Conservation (phyloP, 345 rosid genomes). For the Bruguiera gymnorhiza region DNA sequence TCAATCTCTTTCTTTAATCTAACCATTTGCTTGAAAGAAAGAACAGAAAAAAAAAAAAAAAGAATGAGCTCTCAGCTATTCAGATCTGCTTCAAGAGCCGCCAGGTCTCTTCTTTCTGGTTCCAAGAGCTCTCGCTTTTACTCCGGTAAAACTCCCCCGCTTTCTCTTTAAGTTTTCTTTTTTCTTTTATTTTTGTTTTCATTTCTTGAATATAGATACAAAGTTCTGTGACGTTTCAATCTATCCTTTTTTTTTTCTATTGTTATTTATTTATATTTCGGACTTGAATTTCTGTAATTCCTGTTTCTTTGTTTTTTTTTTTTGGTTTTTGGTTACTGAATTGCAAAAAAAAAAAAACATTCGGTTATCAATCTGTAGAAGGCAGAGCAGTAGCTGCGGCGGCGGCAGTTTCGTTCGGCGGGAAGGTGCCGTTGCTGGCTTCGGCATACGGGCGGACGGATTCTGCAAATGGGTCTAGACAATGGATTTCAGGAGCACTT, state of each 20-base stretch:
- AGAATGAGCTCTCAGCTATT: conserved; percentile 58
- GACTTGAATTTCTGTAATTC: neutral
- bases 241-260: too few relatives aligned
- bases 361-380: conserved; percentile 32
- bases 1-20: neutral
- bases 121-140: conserved; percentile 57
- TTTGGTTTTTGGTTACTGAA: too few relatives aligned
- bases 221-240: too few relatives aligned
- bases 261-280: neutral
- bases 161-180: neutral
- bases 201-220: neutral
- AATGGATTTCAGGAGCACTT: conserved; percentile 78
- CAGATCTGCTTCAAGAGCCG: conserved; percentile 80
- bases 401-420: conserved; percentile 51
- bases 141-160: conserved; percentile 41
- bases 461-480: conserved; percentile 46
- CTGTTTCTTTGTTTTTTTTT: neutral
- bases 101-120: conserved; percentile 71
- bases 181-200: neutral
- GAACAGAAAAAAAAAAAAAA: too few relatives aligned
- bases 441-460: conserved; percentile 45
- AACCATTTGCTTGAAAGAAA: conserved; percentile 4
- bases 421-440: conserved; percentile 51
- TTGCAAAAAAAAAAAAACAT: neutral
- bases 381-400: conserved; percentile 73